Conservation (phyloP, 2,329 filamentous ascomycete species). For the Cladosporium velox region DNA sequence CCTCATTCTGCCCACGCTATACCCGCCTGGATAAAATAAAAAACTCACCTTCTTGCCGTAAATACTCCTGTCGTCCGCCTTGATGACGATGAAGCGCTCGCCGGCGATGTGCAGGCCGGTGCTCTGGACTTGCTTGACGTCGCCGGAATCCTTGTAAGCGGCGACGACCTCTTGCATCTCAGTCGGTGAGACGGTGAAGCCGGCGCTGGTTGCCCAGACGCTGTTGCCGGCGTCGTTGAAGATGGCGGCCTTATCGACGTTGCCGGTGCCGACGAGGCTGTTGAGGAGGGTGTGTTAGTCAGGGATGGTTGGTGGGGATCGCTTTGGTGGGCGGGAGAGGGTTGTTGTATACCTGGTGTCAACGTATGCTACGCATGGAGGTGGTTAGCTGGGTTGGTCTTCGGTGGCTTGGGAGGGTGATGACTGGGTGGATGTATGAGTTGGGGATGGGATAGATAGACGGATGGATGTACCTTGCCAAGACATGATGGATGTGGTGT, state of each 20-base stretch:
- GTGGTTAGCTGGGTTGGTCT: slow-evolving; percentile 22
- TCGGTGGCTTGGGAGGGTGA: slow-evolving; percentile 5
- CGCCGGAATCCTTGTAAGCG: slow-evolving; percentile 55
- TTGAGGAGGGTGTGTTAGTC: slow-evolving; percentile 28
- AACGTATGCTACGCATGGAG: slow-evolving; percentile 56
- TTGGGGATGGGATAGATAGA: slow-evolving; percentile 20
- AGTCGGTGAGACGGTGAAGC: slow-evolving; percentile 69
- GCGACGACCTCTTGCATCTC: slow-evolving; percentile 59
- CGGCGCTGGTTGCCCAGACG: slow-evolving; percentile 70
- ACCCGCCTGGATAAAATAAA: too few species aligned
- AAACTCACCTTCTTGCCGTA: slow-evolving; percentile 79
- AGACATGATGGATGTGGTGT: slow-evolving; percentile 58
- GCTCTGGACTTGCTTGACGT: slow-evolving; percentile 65
- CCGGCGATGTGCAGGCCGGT: slow-evolving; percentile 76
- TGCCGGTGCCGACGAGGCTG: slow-evolving; percentile 77
- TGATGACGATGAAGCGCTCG: slow-evolving; percentile 76
- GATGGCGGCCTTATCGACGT: slow-evolving; percentile 83
- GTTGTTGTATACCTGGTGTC: slow-evolving; percentile 56
- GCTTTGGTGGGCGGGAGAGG: slow-evolving; percentile 17
- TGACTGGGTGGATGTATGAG: slow-evolving; percentile 21
- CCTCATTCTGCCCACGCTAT: not conserved
- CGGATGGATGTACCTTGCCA: slow-evolving; percentile 64
- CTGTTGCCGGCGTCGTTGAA: slow-evolving; percentile 79
- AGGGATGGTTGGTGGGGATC: not conserved
- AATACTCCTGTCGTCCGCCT: slow-evolving; percentile 73